Base-by-base conservation (phyloP, 352 stramenopile species). In the Globisporangium orthogonon region DNA sequence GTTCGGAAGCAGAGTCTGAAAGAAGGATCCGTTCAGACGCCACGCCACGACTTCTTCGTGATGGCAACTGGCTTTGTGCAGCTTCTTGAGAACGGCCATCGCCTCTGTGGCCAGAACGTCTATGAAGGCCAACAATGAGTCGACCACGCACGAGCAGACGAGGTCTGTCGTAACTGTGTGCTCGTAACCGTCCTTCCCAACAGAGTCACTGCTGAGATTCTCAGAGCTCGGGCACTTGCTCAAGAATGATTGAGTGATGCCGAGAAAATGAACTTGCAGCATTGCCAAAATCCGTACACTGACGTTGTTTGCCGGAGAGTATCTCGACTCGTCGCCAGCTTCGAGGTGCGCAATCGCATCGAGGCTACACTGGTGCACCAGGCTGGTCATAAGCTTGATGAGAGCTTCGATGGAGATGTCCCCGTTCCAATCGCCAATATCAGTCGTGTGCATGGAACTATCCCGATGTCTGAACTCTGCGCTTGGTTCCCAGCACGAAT, bases 41-140 rank as follows among this genome's bases (percentile, higher is more conserved):
- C 68, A 71, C 10, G 65, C 66, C 37, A 77, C 70, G n/a, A 77
- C 56, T 37, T 83, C 73, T 63, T 80, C 73, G n/a, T 80, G 73
- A 23, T 86, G 73, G 10, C 75, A 74, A 47, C 70, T 80, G 39
- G 53, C 58, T 52, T 73, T 83, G 56, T 86, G 76, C 13, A 86
- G 67, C 11, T 56, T 66, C 52, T 76, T 78, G 17, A 86, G 62
- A 37, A 86, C 57, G 11, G 35, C 37, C 35, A 74, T 54, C 2
- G 69, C 56, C 50, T 81, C 69, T 0, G 46, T 29, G 41, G 83
- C 60, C 17, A 86, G 48, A 9, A 37, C 35, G 11, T 83, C 73
- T 31, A 86, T 43, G 35, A 83, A 86, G 11, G 59, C 37, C 7
- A 76, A 30, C 44, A 84, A 31, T n/a, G 50, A 55, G 5, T 70